A percentile compares a stretch with the other conserved stretches of the same genome.
Evolutionary conservation across 257 asterid species (phyloP).

Genomic region (Thymus quinquecostatus): DNA sequence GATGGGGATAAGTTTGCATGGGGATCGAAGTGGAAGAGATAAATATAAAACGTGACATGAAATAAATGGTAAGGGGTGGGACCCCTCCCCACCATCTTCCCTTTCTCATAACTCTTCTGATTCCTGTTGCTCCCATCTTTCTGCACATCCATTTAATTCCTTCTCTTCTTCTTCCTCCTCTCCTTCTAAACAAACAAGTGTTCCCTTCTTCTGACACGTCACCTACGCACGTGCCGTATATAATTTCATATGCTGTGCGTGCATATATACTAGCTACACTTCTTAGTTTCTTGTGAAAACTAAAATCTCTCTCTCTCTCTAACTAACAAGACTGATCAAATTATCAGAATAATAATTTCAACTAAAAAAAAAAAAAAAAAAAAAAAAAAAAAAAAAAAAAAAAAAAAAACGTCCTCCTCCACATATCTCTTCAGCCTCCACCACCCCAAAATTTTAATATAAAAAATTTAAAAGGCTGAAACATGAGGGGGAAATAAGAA

Average conservation of each 20-base stretch:
- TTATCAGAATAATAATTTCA: neutral
- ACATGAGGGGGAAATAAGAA: neutral
- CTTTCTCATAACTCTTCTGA: constrained; percentile 11
- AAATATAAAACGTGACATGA: neutral
- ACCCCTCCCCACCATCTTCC: neutral
- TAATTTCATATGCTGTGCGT: no score
- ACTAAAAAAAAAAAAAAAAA: no score
- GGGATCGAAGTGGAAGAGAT: neutral
- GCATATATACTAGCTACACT: no score
- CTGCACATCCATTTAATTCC: constrained; percentile 8
- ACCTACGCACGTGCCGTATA: neutral
- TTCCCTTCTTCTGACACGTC: neutral
- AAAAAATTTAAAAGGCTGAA: neutral
- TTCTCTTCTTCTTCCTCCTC: neutral
- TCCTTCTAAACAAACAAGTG: neutral
- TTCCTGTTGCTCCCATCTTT: constrained; percentile 15
- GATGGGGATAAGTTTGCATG: neutral
- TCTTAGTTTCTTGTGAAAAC: no score
- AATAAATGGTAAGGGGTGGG: neutral
- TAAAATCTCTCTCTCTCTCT: no score
- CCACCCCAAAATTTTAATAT: neutral
- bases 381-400: no score
- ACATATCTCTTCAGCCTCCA: constrained; percentile 14
- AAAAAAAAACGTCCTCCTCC: neutral
- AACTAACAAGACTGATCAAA: no score